Base-by-base conservation (phyloP, 2,329 filamentous ascomycete genomes). In the Keithomyces neogunnii region DNA sequence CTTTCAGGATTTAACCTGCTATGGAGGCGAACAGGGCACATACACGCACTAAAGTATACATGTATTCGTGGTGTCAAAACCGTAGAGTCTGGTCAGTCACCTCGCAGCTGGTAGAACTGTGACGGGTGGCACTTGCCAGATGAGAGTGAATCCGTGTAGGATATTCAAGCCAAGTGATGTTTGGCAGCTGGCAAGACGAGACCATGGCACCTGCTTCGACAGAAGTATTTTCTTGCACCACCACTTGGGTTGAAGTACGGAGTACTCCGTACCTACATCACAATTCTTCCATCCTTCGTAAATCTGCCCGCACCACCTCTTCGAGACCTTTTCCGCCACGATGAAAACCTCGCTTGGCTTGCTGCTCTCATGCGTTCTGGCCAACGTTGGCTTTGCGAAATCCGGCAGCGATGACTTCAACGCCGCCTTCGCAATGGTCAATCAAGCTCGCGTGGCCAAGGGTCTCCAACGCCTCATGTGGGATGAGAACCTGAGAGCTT, bases 361-460 rank as follows among this genome's bases (percentile, higher is more conserved):
- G 11, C 11, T 51, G 13, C 4, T 32, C n/a, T 11, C 8, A 26
- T 44, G 26, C 40, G 19, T 60, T 29, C 30, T 62, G 28, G 38
- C 53, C 33, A 42, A 50, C 10, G 10, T 44, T 30, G 46, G 35
- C 19, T 46, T 48, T 44, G n/a, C 48, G 28, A 11, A 47, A 2
- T 56, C 52, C 26, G 55, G 56, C 50, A 57, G 53, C 13, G 55
- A 63, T 19, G 61, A 68, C 33, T 54, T 60, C 33, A 53, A 43
- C 42, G 40, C 55, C 11, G 63, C 64, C 32, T 51, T 68, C 46
- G 52, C 51, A 36, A 59, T 62, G 39, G 54, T 69, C 55, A 69
- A 69, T 44, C 58, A 63, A 50, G 66, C 61, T 44, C 64, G 66
- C 5, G 54, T 58, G 36, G 56, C 56, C 4, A 54, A 63, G n/a